Evolutionary conservation across 2,329 filamentous ascomycete species (phyloP).

Genomic region (Orbilia quercus): DNA sequence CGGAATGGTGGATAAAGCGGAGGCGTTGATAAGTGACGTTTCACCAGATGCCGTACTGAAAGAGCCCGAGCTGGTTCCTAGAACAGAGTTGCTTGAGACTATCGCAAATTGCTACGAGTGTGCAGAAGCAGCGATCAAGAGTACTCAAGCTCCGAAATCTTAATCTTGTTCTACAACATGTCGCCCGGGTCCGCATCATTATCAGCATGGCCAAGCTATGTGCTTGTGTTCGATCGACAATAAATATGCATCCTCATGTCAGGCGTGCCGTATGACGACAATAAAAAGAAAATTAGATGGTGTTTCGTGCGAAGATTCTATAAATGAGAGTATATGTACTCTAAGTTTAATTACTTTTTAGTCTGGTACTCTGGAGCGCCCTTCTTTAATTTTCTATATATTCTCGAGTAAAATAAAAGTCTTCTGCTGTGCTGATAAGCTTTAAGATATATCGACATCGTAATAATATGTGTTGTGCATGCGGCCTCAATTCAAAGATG

Average conservation of each 20-base stretch:
- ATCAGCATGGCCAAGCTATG: constrained; percentile 6
- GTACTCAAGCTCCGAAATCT: constrained; percentile 6
- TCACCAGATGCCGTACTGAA: not conserved
- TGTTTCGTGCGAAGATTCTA: too few relatives aligned
- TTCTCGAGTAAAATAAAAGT: too few relatives aligned
- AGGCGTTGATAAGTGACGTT: constrained; percentile 2
- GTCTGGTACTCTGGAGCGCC: too few relatives aligned
- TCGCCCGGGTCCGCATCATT: constrained; percentile 15
- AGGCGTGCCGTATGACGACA: too few relatives aligned
- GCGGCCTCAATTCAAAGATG: too few relatives aligned
- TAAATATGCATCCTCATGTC: constrained; percentile 11
- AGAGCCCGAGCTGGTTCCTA: not conserved
- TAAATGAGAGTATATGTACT: too few relatives aligned
- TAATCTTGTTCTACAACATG: not conserved
- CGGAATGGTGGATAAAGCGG: constrained; percentile 11
- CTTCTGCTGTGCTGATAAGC: too few relatives aligned
- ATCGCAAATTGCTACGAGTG: constrained; percentile 16
- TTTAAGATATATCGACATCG: too few relatives aligned
- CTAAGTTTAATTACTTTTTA: too few relatives aligned
- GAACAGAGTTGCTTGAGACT: constrained; percentile 5
- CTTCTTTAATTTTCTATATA: too few relatives aligned
- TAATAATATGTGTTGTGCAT: too few relatives aligned
- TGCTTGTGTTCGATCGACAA: constrained; percentile 2
- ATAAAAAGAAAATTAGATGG: too few relatives aligned
- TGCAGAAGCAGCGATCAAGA: not conserved